A percentile compares a stretch with the other conserved stretches of the same genome.
phyloP scores from a whole-genome alignment of 352 stramenopile species.

The Aphanomyces euteiches region DNA sequence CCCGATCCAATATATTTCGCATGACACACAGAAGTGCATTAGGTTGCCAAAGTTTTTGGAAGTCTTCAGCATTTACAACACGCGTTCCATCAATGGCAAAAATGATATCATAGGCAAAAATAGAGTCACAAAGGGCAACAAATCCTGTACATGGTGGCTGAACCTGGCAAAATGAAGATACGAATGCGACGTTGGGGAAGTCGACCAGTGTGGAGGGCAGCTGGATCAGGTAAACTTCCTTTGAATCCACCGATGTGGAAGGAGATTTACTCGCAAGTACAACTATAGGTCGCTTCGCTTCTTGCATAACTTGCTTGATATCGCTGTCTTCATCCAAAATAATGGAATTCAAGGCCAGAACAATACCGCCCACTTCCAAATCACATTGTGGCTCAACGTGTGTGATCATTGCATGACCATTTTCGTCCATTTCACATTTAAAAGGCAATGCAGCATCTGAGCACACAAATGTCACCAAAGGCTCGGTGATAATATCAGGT shows the following conservation, averaged over 20 bases:
- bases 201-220: neutral
- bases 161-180: neutral
- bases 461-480: neutral
- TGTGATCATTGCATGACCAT: neutral
- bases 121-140: neutral
- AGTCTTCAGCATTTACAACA: neutral
- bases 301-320: neutral
- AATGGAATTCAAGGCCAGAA: neutral
- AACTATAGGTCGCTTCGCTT: neutral
- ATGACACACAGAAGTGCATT: neutral
- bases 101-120: conserved; percentile 23
- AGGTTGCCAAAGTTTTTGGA: conserved; percentile 20
- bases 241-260: neutral
- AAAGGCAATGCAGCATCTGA: neutral
- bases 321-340: neutral
- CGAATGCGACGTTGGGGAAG: neutral
- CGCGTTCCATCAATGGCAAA: conserved; percentile 23
- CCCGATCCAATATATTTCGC: conserved; percentile 9
- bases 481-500: neutral
- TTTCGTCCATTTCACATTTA: conserved; percentile 7
- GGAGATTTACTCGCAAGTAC: neutral
- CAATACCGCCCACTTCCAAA: neutral
- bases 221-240: neutral
- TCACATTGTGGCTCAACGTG: neutral
- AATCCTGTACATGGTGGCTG: neutral